A percentile compares a stretch with the other conserved stretches of the same genome.
Evolutionary conservation across 1,284 basidiomycete species (phyloP).

Genomic region (Moniliophthora roreri): DNA sequence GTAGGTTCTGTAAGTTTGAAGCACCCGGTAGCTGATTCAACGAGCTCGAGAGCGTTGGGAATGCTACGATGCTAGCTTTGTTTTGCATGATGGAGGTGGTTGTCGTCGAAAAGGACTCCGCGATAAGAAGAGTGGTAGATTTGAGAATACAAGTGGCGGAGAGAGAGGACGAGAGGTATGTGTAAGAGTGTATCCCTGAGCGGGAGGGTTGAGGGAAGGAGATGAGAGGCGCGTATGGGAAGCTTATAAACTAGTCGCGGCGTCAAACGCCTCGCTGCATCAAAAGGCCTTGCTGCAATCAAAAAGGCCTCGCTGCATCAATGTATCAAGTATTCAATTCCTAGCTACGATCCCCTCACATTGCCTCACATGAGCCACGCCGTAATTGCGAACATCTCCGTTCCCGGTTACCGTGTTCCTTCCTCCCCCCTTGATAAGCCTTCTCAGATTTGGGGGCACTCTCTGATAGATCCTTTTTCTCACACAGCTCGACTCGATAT

Average conservation of each 20-base stretch:
- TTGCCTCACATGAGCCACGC: background rate
- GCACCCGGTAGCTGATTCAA: conserved; percentile 69
- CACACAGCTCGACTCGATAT: conserved; percentile 5
- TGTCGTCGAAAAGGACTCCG: background rate
- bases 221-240: background rate
- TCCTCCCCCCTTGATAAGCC: conserved; percentile 1
- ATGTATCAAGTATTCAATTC: too few species aligned
- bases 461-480: background rate
- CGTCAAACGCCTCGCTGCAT: too few species aligned
- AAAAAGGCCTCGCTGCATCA: too few species aligned
- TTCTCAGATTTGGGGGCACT: conserved; percentile 1
- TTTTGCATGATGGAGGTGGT: conserved; percentile 21
- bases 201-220: background rate
- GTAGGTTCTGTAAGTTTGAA: conserved; percentile 60
- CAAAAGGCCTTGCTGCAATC: too few species aligned
- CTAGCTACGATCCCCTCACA: background rate
- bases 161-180: conserved; percentile 6
- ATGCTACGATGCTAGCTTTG: conserved; percentile 56
- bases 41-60: conserved; percentile 66
- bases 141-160: background rate
- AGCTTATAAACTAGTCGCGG: background rate
- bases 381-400: conserved; percentile 13
- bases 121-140: background rate
- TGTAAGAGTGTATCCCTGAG: background rate
- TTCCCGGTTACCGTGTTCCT: conserved; percentile 11